Percentiles rank a stretch among this genome's conserved stretches.
Evolutionary conservation across 352 stramenopile genomes (phyloP).

Genomic region (Phytophthora pluvialis): DNA sequence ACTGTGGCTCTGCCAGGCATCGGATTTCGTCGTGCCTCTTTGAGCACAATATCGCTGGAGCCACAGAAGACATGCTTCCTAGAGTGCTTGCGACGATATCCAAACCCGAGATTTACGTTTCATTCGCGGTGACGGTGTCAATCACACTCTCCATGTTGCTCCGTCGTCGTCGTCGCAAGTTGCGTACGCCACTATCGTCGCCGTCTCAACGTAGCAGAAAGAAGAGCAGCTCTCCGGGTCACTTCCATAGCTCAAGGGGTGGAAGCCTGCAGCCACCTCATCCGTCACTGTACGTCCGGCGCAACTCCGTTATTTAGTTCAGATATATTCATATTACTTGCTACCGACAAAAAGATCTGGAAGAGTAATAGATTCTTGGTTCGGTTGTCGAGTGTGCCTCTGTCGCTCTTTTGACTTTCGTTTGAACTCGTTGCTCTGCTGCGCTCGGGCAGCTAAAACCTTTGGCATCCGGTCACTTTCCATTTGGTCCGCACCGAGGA

Average conservation of each 20-base stretch:
- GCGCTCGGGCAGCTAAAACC: slow-evolving; percentile 10
- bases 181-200: slow-evolving; percentile 38
- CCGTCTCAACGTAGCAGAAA: slow-evolving; percentile 35
- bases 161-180: slow-evolving; percentile 44
- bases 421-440: slow-evolving; percentile 21
- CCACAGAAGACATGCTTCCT: slow-evolving; percentile 71
- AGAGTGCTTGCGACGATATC: slow-evolving; percentile 44
- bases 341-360: slow-evolving; percentile 42
- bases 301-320: slow-evolving; percentile 61
- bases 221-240: slow-evolving; percentile 32
- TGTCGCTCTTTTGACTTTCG: slow-evolving; percentile 26
- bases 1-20: slow-evolving; percentile 66
- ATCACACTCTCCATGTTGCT: slow-evolving; percentile 73
- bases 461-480: slow-evolving; percentile 2
- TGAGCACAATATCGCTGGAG: slow-evolving; percentile 76
- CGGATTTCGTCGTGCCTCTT: slow-evolving; percentile 78
- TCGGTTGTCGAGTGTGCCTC: slow-evolving; percentile 7
- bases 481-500: slow-evolving; percentile 7
- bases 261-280: slow-evolving; percentile 20
- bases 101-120: slow-evolving; percentile 65
- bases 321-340: slow-evolving; percentile 18
- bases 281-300: slow-evolving; percentile 40
- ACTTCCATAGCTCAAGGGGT: slow-evolving; percentile 25
- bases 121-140: slow-evolving; percentile 50
- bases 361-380: slow-evolving; percentile 22